Evolutionary conservation across 805 yeast genomes (phyloP), one percentile per base, ranked within the genome.

Genomic region (Cyberlindnera mississippiensis): DNA sequence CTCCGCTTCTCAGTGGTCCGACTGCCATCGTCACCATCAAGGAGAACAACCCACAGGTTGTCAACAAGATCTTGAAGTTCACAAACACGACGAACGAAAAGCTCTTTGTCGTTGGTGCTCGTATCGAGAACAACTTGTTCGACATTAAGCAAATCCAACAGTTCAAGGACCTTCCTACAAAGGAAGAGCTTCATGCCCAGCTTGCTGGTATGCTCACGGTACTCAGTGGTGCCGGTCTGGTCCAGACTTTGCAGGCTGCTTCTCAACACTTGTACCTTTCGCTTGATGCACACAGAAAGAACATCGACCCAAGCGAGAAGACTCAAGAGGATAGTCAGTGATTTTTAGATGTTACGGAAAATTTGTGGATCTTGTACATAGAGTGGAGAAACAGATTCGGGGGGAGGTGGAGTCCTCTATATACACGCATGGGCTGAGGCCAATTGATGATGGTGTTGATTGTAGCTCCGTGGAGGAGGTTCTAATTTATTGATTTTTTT

Each of bases 181-280:
- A 81, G 57, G 78, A 75, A 33, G 80, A 81, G 51, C 68, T 91
- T 52, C 93, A 86, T 44, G 78, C 85, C 9, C 85, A 90, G 72
- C 75, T 93, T 52, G 82, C 84, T 11, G 96, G 96, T 10, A 70
- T 87, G 42, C 76, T 91, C 57, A 81, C 90, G n/a, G 66, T 84
- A 42, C 71, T 86, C 49, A 86, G 96, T 44, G 98, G 97, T 57
- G 90, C 87, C 34, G 95, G 95, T 10, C 73, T 91, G 59, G 95
- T 85, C 11, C 77, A 76, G 66, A 86, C 96, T 14, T 73, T 91
- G 58, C 82, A 84, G 64, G 61, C 83, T 15, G 69, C 86, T n/a
- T 66, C 85, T 13, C 78, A 78, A 49, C 65, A 68, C 44, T 73
- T 90, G 53, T 86, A 86, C 57, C 68, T 88, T 63, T 85, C 95